Percentiles rank a stretch among this genome's conserved stretches.
These are phyloP conservation scores for Hygrophoropsis aurantiaca DNA, from an alignment of 768 basidiomycete species.

Conservation along the genomic window DNA sequence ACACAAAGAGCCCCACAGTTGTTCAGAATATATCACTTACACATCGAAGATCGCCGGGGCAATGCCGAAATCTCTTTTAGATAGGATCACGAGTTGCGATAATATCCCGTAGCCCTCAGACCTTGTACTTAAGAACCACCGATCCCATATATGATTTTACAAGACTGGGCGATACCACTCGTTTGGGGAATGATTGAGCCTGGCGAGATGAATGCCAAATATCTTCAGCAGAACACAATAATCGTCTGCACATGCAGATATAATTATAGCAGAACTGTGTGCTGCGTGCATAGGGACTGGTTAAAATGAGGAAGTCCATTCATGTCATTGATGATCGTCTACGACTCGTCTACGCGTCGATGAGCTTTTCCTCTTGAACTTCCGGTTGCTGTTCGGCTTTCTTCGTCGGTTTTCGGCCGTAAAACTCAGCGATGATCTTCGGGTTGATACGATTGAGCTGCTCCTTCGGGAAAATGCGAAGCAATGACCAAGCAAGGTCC, in stretches of 20 bases:
- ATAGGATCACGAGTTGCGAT: too few relatives aligned
- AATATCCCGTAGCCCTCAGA: too few relatives aligned
- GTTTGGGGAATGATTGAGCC: too few relatives aligned
- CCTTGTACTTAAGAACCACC: too few relatives aligned
- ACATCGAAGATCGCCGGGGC: too few relatives aligned
- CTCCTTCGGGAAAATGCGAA: conserved; percentile 99
- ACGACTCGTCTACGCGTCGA: conserved; percentile 53
- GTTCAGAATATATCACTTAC: too few relatives aligned
- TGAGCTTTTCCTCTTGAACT: conserved; percentile 50
- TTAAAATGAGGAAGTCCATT: background rate
- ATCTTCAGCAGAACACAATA: background rate
- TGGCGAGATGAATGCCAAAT: too few relatives aligned
- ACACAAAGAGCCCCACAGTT: too few relatives aligned
- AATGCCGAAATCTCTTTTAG: too few relatives aligned
- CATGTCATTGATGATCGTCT: conserved; percentile 6
- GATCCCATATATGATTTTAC: too few relatives aligned
- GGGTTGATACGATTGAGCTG: conserved; percentile 97
- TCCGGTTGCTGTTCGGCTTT: conserved; percentile 45
- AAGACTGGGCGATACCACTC: too few relatives aligned
- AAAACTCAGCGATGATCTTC: conserved; percentile 93
- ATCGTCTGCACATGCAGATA: background rate
- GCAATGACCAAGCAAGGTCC: conserved; percentile 93
- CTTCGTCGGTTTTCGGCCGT: conserved; percentile 78
- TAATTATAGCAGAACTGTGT: background rate
- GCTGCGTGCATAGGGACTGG: background rate